These are phyloP conservation scores for Tricholoma furcatifolium DNA, from an alignment of 768 basidiomycete genomes.

Conservation along the genomic window DNA sequence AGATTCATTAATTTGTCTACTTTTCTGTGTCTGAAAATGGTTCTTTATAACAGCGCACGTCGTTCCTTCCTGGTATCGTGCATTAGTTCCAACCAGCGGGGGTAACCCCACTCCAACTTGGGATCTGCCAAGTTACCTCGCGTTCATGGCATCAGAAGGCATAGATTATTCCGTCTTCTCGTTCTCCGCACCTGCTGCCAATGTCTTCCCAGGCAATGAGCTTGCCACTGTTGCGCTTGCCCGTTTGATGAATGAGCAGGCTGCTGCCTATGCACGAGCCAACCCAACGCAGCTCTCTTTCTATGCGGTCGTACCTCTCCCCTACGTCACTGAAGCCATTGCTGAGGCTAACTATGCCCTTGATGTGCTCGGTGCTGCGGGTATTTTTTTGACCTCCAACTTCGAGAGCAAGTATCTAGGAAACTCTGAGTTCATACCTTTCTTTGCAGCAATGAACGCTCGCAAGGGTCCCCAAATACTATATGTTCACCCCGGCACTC, in stretches of 20 bases:
- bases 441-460: slow-evolving; percentile 30
- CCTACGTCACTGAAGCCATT: slow-evolving; percentile 31
- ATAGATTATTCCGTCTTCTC: slow-evolving; percentile 28
- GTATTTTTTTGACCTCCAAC: slow-evolving; percentile 31
- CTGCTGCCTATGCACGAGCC: slow-evolving; percentile 29
- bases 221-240: slow-evolving; percentile 30
- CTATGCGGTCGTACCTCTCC: slow-evolving; percentile 35
- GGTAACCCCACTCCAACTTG: slow-evolving; percentile 30
- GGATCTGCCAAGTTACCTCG: slow-evolving; percentile 25
- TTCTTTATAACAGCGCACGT: slow-evolving; percentile 22
- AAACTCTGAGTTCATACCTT: slow-evolving; percentile 24
- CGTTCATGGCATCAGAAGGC: slow-evolving; percentile 32
- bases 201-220: slow-evolving; percentile 28
- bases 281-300: slow-evolving; percentile 29
- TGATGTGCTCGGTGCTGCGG: slow-evolving; percentile 30
- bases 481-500: slow-evolving; percentile 31
- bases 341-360: slow-evolving; percentile 31
- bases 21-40: not conserved
- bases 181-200: slow-evolving; percentile 32
- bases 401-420: slow-evolving; percentile 34
- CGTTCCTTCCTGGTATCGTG: slow-evolving; percentile 31
- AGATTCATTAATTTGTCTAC: too few species aligned
- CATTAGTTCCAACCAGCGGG: slow-evolving; percentile 26
- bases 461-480: slow-evolving; percentile 26
- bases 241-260: slow-evolving; percentile 35